Evolutionary conservation across 2,329 filamentous ascomycete genomes (phyloP).

Genomic region (Atkinsonella texensis): DNA sequence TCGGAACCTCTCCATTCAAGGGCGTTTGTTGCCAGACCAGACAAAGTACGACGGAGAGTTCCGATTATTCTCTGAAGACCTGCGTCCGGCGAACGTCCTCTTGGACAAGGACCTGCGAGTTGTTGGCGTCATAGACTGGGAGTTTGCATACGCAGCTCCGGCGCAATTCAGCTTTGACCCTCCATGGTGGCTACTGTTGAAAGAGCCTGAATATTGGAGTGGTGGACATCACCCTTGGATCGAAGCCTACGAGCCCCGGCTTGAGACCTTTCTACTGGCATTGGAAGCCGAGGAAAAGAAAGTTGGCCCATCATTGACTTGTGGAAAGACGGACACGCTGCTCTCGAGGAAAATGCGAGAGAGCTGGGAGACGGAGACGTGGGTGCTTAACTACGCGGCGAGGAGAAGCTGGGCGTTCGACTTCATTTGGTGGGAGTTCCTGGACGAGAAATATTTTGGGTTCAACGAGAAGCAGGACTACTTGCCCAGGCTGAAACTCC

Average conservation of each 20-base stretch:
- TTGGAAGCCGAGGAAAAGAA: constrained; percentile 21
- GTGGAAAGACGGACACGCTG: not conserved
- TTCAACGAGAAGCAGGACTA: too few relatives aligned
- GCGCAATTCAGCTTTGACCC: constrained; percentile 6
- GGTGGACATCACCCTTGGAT: constrained; percentile 19
- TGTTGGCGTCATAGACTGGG: constrained; percentile 28
- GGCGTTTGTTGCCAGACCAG: constrained; percentile 4
- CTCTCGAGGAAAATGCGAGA: constrained; percentile 21
- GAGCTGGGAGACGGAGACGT: constrained; percentile 22
- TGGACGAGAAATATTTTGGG: constrained; percentile 22
- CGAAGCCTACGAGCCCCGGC: constrained; percentile 17
- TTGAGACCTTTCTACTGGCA: constrained; percentile 22
- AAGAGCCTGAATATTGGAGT: constrained; percentile 19
- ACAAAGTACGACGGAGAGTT: constrained; percentile 4
- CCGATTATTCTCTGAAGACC: constrained; percentile 14
- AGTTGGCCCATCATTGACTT: not conserved
- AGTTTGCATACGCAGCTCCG: constrained; percentile 20
- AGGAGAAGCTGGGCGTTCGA: constrained; percentile 26
- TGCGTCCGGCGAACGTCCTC: constrained; percentile 22
- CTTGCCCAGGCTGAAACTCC: too few relatives aligned
- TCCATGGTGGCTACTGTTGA: constrained; percentile 28
- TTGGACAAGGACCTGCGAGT: constrained; percentile 16
- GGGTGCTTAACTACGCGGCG: constrained; percentile 22
- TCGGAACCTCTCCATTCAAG: constrained; percentile 14
- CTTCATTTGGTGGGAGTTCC: constrained; percentile 22